These are phyloP conservation scores for Aspergillus funiculosus DNA, from an alignment of 495 filamentous ascomycete genomes.

Conservation along the genomic window DNA sequence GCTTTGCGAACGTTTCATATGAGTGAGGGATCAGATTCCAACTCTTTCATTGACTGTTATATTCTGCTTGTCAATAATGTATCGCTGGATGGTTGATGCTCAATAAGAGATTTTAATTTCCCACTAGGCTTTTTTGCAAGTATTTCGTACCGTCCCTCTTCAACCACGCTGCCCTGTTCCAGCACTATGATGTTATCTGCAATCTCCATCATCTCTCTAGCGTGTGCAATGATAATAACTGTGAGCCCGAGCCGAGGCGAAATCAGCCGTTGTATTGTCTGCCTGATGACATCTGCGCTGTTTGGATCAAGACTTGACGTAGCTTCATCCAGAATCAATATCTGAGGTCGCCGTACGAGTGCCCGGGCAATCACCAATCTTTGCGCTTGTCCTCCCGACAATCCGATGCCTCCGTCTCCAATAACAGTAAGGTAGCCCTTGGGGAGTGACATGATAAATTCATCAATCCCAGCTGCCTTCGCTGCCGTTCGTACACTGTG, in stretches of 20 bases:
- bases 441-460: conserved; percentile 70
- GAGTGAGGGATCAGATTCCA: neutral
- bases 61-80: neutral
- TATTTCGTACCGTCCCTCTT: conserved; percentile 56
- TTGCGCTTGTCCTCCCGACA: conserved; percentile 85
- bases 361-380: conserved; percentile 78
- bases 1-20: conserved; percentile 15
- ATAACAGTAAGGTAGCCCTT: conserved; percentile 68
- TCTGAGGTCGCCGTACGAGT: conserved; percentile 57
- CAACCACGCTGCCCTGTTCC: conserved; percentile 60
- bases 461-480: conserved; percentile 64
- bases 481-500: conserved; percentile 55
- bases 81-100: conserved; percentile 9
- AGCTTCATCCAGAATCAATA: conserved; percentile 84
- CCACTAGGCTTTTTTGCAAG: conserved; percentile 39
- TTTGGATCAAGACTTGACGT: conserved; percentile 73
- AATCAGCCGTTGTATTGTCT: conserved; percentile 50
- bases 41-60: neutral
- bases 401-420: conserved; percentile 66
- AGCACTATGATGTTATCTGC: conserved; percentile 66
- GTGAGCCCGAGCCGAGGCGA: conserved; percentile 34
- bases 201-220: conserved; percentile 74
- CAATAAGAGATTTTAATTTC: conserved; percentile 34
- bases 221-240: conserved; percentile 71
- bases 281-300: conserved; percentile 60